Evolutionary conservation across 1,139 yeast genomes (phyloP), one percentile per base, ranked within the genome.

Genomic region (Pneumocystis carinii): DNA sequence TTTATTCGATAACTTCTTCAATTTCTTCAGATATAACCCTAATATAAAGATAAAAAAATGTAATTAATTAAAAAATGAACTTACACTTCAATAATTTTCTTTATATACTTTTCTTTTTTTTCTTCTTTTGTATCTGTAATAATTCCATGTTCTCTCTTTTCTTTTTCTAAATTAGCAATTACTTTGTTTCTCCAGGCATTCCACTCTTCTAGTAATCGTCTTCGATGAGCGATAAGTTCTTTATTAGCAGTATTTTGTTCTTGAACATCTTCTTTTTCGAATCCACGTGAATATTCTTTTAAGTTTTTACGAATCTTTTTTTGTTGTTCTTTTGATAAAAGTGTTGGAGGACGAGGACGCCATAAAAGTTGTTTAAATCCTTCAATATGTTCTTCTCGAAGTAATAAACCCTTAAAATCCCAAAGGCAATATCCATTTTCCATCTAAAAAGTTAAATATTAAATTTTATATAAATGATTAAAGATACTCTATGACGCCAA

Each of bases 241-340:
- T 94, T 85, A 70, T 88, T 83, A 69, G 95, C 96, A 71, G 90
- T 87, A 73, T 87, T 88, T 65, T 95, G 95, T 77, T 90, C 97
- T 94, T 90, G 90, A 63, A 95, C 95, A 78, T 94, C 99, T 68
- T 82, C 80, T 77, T 90, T 96, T 70, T 92, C 97, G 77, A 90
- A 94, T 76, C 88, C 90, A 57, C 94, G 92, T 70, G 90, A 81
- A 81, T 87, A 89, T 75, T 87, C 92, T 74, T 86, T 84, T 78
- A 92, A 79, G 77, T 87, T 86, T 85, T 88, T 86, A 78, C 90
- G 83, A 68, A 92, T 90, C 80, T 86, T 86, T 86, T 89, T 88
- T 79, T 83, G 82, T 73, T 89, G 95, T 69, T 84, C 85, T 71
- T 85, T 83, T 66, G 85, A 78, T 72, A 94, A 82, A 67, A 85